Percentiles rank a stretch among this genome's conserved stretches.
phyloP scores from a whole-genome alignment of 1,284 basidiomycete species.

The Naganishia albida region DNA sequence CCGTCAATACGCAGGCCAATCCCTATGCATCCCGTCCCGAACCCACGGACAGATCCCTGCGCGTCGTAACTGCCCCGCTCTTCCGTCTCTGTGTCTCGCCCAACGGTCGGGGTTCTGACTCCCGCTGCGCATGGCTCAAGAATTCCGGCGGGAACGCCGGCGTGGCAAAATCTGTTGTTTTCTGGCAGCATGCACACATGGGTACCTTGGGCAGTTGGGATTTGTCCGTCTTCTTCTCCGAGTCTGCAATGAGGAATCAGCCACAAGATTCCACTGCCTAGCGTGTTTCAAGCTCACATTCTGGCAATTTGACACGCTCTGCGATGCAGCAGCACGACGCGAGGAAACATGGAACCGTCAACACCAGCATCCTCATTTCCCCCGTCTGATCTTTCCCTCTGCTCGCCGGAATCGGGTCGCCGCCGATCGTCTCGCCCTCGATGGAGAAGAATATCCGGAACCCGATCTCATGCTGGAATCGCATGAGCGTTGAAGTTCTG shows the following conservation, averaged over 20 bases:
- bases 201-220: conserved; percentile 5
- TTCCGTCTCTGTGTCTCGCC: neutral
- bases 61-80: neutral
- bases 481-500: conserved; percentile 27
- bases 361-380: conserved; percentile 30
- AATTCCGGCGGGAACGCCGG: conserved; percentile 26
- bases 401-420: conserved; percentile 9
- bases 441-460: conserved; percentile 29
- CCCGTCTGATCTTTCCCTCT: conserved; percentile 14
- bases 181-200: conserved; percentile 30
- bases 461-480: conserved; percentile 18
- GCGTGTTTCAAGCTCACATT: conserved; percentile 15
- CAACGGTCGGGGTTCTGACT: neutral
- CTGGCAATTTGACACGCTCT: conserved; percentile 26
- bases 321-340: conserved; percentile 31
- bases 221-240: conserved; percentile 11
- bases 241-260: neutral
- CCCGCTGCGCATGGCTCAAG: neutral
- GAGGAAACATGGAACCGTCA: conserved; percentile 19
- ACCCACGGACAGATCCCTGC: conserved; percentile 3
- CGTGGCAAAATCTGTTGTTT: conserved; percentile 13
- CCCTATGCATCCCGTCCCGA: neutral
- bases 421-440: conserved; percentile 17
- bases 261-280: neutral
- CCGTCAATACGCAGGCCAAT: too few relatives aligned